These are phyloP conservation scores for Beauveria australis DNA, from an alignment of 2,329 filamentous ascomycete genomes.

Conservation along the genomic window DNA sequence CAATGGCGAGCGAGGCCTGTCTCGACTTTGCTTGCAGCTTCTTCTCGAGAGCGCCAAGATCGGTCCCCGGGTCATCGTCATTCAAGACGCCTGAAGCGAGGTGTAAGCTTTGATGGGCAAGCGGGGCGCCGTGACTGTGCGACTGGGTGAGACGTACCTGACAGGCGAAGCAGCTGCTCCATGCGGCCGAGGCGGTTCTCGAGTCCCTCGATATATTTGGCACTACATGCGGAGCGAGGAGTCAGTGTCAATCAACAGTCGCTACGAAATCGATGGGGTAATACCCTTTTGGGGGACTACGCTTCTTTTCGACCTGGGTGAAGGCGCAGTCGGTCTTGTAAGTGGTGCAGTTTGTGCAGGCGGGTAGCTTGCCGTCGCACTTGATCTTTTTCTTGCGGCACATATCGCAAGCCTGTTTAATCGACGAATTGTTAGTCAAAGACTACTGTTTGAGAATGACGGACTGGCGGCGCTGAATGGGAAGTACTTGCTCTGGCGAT, in stretches of 20 bases:
- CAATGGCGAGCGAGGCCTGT: constrained; percentile 37
- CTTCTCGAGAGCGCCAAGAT: constrained; percentile 82
- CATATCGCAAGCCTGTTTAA: constrained; percentile 77
- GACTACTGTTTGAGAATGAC: neutral
- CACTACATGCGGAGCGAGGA: constrained; percentile 39
- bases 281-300: constrained; percentile 92
- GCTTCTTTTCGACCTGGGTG: constrained; percentile 97
- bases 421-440: neutral
- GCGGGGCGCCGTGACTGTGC: neutral
- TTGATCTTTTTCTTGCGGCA: constrained; percentile 97
- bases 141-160: constrained; percentile 40
- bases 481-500: constrained; percentile 68
- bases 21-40: constrained; percentile 54
- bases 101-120: neutral
- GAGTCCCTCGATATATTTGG: constrained; percentile 95
- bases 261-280: constrained; percentile 16
- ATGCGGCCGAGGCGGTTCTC: constrained; percentile 93
- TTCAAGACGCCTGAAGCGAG: constrained; percentile 56
- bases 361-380: constrained; percentile 90
- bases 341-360: constrained; percentile 92
- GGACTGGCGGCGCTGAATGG: too few species aligned
- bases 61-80: constrained; percentile 79
- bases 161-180: constrained; percentile 83
- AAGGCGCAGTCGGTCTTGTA: constrained; percentile 98
- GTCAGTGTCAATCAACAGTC: constrained; percentile 13